Evolutionary conservation across 2,329 filamentous ascomycete species (phyloP), one percentile per base, ranked within the genome.

Genomic region (Calcarisporium arbuscula): DNA sequence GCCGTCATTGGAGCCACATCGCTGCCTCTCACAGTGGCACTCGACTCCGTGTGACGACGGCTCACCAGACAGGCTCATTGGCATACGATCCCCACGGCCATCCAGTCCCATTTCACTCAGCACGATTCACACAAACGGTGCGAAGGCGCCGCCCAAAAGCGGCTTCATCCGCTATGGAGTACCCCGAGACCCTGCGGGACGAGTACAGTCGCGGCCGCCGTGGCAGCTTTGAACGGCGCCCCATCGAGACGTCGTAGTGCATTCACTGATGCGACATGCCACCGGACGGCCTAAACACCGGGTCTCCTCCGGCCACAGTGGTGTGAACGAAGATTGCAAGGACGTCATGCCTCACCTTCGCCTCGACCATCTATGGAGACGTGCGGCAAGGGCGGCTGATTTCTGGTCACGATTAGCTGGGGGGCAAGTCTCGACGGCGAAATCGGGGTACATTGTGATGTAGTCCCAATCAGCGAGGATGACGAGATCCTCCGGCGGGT

Each of bases 301-400:
- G 38, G 17, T 41, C n/a, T 41, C 12, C 36, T 32, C 17, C 38
- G 39, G 11, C n/a, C 39, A 5, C 27, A 35, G 12, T 41, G 39
- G 39, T n/a, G n/a, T n/a, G n/a, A 56, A 74, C 23, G 55, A 66
- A 0, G 80, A 82, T 41, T 82, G 88, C 41, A 74, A 77, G 17
- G 89, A 95, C 52, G 78, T 82, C 42, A 83, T 94, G 42, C 49
- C 94, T 28, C 82, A 80, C 57, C 94, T 95, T n/a, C n/a, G n/a
- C n/a, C 53, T 73, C 72, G 23, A 87, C 84, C 26, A 73, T 88
- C 34, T 95, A 95, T 54, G n/a, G 80, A 79, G 36, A 80, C 77
- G 1, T 88, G 86, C 52, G 82, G 80, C 36, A 87, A 85, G 51
- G n/a, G 79, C 79, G 0, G 30, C 35, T 25, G 35, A 41, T 9